phyloP scores from a whole-genome alignment of 164 flowering plant species.

The Kingdonia uniflora region DNA sequence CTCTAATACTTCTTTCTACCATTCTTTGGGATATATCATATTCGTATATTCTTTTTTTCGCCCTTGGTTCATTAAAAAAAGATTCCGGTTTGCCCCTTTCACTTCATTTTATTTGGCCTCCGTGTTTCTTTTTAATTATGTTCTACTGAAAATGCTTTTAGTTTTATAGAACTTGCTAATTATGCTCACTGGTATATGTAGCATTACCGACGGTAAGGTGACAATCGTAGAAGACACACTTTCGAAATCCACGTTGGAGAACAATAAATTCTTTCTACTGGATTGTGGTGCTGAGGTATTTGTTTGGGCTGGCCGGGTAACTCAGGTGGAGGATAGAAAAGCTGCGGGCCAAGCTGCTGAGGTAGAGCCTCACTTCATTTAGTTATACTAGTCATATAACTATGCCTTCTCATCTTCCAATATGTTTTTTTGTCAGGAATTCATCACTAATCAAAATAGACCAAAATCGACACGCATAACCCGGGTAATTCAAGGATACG shows the following conservation, averaged over 20 bases:
- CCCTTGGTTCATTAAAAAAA: neutral
- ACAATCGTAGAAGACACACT: slow-evolving; percentile 62
- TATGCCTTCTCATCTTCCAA: slow-evolving; percentile 5
- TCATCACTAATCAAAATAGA: slow-evolving; percentile 65
- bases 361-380: slow-evolving; percentile 32
- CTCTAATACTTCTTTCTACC: too few relatives aligned
- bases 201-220: slow-evolving; percentile 66
- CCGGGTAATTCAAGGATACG: slow-evolving; percentile 92
- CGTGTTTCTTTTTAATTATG: too few relatives aligned
- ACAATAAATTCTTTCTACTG: slow-evolving; percentile 75
- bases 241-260: slow-evolving; percentile 75
- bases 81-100: neutral
- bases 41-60: too few relatives aligned
- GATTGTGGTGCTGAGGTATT: slow-evolving; percentile 93
- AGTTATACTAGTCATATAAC: slow-evolving; percentile 1
- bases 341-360: slow-evolving; percentile 83
- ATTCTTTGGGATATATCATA: too few relatives aligned
- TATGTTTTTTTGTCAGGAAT: slow-evolving; percentile 50
- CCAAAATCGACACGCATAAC: slow-evolving; percentile 82
- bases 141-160: too few relatives aligned
- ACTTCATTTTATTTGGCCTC: too few relatives aligned
- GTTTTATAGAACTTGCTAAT: neutral
- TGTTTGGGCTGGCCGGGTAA: slow-evolving; percentile 98
- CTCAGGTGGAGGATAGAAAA: slow-evolving; percentile 95
- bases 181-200: slow-evolving; percentile 23